Evolutionary conservation across 164 flowering plant species (phyloP).

Genomic region (Nelumbo lutea): DNA sequence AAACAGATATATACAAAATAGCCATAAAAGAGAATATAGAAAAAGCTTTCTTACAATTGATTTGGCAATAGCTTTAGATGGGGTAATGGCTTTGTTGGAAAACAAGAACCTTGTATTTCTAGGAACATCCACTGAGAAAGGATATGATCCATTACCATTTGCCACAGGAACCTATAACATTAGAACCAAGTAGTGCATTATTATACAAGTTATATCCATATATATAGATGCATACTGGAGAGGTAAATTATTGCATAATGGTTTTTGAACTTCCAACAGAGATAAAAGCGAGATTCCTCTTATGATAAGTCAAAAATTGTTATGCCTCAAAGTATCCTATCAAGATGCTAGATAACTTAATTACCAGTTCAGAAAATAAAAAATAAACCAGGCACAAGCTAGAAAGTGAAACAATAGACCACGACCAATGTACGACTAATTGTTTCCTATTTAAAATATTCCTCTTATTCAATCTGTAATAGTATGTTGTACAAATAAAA

Average conservation of each 20-base stretch:
- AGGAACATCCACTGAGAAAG: constrained; percentile 86
- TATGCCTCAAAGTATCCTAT: not conserved
- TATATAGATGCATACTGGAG: not conserved
- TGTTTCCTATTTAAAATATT: too few relatives aligned
- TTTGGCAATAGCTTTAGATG: constrained; percentile 84
- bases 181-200: not conserved
- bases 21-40: not conserved
- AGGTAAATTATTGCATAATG: too few relatives aligned
- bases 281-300: not conserved
- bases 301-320: not conserved
- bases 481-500: too few relatives aligned
- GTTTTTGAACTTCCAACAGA: not conserved
- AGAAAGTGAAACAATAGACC: too few relatives aligned
- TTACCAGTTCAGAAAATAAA: not conserved
- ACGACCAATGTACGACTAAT: too few relatives aligned
- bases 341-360: not conserved
- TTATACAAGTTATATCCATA: not conserved
- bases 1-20: not conserved
- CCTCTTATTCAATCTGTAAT: too few relatives aligned
- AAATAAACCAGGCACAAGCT: not conserved
- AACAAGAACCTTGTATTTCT: constrained; percentile 93
- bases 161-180: constrained; percentile 86
- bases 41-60: constrained; percentile 67
- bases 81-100: constrained; percentile 59
- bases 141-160: constrained; percentile 80